Conservation (phyloP, 495 filamentous ascomycete species). For the Trichoderma asperelloides region DNA sequence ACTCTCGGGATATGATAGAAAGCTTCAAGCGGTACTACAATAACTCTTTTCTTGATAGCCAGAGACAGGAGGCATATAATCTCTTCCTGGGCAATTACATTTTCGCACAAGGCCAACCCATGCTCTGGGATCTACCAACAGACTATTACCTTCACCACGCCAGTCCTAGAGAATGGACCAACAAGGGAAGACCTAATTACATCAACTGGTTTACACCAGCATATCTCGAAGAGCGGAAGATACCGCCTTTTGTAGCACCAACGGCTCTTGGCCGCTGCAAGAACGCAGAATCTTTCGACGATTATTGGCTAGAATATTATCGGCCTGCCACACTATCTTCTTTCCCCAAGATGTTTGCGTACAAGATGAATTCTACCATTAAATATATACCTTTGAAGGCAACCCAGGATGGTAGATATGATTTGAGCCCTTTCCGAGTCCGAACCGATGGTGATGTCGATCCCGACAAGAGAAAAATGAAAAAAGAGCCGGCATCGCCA, state of each 20-base stretch:
- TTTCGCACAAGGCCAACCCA: slow-evolving; percentile 80
- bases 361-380: slow-evolving; percentile 78
- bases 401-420: slow-evolving; percentile 60
- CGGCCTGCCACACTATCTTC: slow-evolving; percentile 76
- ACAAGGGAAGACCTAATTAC: slow-evolving; percentile 54
- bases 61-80: slow-evolving; percentile 96
- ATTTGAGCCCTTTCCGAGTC: slow-evolving; percentile 77
- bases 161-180: slow-evolving; percentile 63
- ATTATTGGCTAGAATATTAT: slow-evolving; percentile 99
- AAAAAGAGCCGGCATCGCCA: slow-evolving; percentile 40
- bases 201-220: slow-evolving; percentile 83
- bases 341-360: slow-evolving; percentile 80
- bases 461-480: slow-evolving; percentile 40
- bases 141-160: slow-evolving; percentile 96
- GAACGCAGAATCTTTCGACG: slow-evolving; percentile 65
- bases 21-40: slow-evolving; percentile 99
- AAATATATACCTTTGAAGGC: slow-evolving; percentile 68
- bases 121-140: slow-evolving; percentile 93
- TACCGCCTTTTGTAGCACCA: slow-evolving; percentile 41
- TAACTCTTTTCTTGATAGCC: slow-evolving; percentile 93
- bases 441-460: slow-evolving; percentile 45
- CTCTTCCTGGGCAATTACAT: slow-evolving; percentile 96
- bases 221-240: slow-evolving; percentile 51
- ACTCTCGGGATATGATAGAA: slow-evolving; percentile 97
- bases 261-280: slow-evolving; percentile 37